phyloP scores from a whole-genome alignment of 768 basidiomycete species.

The Phylloporus arenicola region DNA sequence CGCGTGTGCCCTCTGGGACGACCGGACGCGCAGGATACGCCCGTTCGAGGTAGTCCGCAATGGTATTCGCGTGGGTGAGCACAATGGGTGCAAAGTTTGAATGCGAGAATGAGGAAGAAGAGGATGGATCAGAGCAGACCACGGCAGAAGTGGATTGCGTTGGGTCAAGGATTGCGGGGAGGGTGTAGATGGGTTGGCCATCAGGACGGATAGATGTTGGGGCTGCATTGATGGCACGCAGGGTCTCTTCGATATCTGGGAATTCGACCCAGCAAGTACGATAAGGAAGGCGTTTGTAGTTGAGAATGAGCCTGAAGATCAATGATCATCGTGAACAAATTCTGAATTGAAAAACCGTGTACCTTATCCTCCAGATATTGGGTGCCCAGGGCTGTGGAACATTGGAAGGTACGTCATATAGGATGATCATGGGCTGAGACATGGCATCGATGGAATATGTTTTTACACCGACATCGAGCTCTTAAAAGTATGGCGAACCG shows the following conservation, averaged over 20 bases:
- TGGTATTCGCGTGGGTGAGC: slow-evolving; percentile 54
- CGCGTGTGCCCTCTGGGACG: slow-evolving; percentile 64
- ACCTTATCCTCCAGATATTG: slow-evolving; percentile 71
- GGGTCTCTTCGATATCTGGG: slow-evolving; percentile 57
- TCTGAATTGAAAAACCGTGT: not conserved
- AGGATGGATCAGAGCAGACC: not conserved
- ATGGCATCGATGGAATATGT: slow-evolving; percentile 18
- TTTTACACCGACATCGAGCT: not conserved
- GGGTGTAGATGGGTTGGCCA: slow-evolving; percentile 57
- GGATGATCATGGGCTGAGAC: slow-evolving; percentile 49
- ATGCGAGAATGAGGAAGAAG: slow-evolving; percentile 14
- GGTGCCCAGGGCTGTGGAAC: slow-evolving; percentile 70
- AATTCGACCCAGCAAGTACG: slow-evolving; percentile 68
- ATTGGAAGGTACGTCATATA: slow-evolving; percentile 63
- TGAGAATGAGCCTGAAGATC: slow-evolving; percentile 58
- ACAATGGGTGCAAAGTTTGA: slow-evolving; percentile 43
- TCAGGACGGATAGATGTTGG: slow-evolving; percentile 51
- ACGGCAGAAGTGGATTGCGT: slow-evolving; percentile 7
- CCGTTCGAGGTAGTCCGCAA: slow-evolving; percentile 68
- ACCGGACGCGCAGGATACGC: slow-evolving; percentile 65
- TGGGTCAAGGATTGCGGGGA: slow-evolving; percentile 66
- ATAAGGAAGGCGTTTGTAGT: slow-evolving; percentile 69
- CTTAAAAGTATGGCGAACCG: slow-evolving; percentile 7
- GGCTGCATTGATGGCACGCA: slow-evolving; percentile 54
- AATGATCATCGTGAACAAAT: not conserved